Conservation (phyloP, 1,139 yeast species). For the Meyerozyma smithsonii region DNA sequence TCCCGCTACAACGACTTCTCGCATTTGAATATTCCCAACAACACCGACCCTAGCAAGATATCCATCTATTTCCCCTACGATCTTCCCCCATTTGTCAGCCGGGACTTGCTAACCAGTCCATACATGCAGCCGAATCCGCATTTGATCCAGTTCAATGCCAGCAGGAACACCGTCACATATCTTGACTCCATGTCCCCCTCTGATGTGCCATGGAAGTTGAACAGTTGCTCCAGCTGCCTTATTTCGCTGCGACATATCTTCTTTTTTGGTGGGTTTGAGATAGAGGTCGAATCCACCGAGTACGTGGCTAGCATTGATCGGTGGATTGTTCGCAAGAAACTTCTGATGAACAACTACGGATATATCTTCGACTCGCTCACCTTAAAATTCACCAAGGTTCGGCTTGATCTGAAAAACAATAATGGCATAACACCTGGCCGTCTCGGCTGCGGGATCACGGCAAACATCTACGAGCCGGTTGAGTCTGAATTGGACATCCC, state of each 20-base stretch:
- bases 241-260: conserved; percentile 35
- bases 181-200: conserved; percentile 18
- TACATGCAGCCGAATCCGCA: conserved; percentile 25
- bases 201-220: conserved; percentile 26
- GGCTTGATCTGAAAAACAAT: conserved; percentile 16
- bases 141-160: conserved; percentile 28
- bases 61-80: conserved; percentile 37
- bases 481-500: conserved; percentile 6
- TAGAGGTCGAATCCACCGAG: conserved; percentile 20
- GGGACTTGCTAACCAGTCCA: conserved; percentile 33
- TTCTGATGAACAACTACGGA: conserved; percentile 32
- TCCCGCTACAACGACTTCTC: conserved; percentile 18
- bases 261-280: conserved; percentile 39
- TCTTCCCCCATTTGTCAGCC: conserved; percentile 37
- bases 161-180: conserved; percentile 29
- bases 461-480: conserved; percentile 15
- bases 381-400: conserved; percentile 27
- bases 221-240: conserved; percentile 24
- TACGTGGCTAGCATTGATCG: conserved; percentile 22
- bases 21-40: conserved; percentile 32
- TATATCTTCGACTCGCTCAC: conserved; percentile 33
- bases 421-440: conserved; percentile 7
- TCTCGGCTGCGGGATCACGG: conserved; percentile 12
- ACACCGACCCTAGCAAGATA: conserved; percentile 25
- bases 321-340: conserved; percentile 34